These are phyloP conservation scores for Zizania palustris DNA, from an alignment of 202 grass and related monocot species.

Conservation along the genomic window DNA sequence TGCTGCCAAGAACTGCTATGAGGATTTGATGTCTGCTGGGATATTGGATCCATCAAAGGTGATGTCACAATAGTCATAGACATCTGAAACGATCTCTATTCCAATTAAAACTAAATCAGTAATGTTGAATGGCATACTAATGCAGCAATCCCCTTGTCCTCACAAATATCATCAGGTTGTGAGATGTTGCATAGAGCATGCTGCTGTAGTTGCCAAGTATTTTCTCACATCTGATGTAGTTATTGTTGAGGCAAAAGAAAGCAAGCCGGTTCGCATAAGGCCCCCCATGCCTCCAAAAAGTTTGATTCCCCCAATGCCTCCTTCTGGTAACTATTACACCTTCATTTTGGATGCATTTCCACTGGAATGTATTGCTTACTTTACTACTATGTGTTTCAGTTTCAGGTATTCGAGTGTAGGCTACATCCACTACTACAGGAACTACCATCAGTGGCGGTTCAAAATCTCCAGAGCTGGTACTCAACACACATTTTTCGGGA, in stretches of 20 bases:
- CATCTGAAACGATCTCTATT: background rate
- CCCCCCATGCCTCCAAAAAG: conserved; percentile 57
- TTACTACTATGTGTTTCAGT: conserved; percentile 45
- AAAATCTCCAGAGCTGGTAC: background rate
- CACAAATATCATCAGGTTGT: conserved; percentile 64
- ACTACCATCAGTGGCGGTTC: too few relatives aligned
- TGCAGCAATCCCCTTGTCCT: conserved; percentile 18
- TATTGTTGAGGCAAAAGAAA: conserved; percentile 68
- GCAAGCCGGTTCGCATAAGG: conserved; percentile 54
- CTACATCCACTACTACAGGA: too few relatives aligned
- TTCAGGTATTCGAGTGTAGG: conserved; percentile 62
- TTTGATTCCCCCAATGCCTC: conserved; percentile 51
- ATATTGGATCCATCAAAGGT: conserved; percentile 95
- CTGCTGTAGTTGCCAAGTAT: conserved; percentile 80
- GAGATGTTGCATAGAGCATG: conserved; percentile 89
- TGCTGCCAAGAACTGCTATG: conserved; percentile 75
- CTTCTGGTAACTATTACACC: conserved; percentile 43
- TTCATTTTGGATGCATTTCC: conserved; percentile 1
- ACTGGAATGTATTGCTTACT: conserved; percentile 23
- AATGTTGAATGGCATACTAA: background rate
- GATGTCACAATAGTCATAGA: conserved; percentile 31
- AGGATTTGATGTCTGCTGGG: conserved; percentile 78
- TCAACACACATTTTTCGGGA: background rate
- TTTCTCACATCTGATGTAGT: conserved; percentile 89
- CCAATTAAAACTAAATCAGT: background rate